These are phyloP conservation scores for Taxillus chinensis DNA, from an alignment of 164 flowering plant genomes.

Conservation along the genomic window DNA sequence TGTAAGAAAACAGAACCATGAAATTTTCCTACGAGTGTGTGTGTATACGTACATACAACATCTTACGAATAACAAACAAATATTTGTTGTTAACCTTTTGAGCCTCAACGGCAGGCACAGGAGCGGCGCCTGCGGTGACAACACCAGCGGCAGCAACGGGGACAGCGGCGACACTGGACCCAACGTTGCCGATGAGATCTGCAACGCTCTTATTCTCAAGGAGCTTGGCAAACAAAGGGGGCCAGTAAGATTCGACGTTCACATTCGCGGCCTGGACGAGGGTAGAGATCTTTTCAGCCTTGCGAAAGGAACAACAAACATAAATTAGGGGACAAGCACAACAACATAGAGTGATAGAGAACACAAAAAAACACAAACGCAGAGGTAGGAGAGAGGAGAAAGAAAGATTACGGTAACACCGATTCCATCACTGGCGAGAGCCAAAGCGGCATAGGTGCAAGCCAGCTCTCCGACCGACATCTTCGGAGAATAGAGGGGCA, in stretches of 20 bases:
- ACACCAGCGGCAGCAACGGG: constrained; percentile 9
- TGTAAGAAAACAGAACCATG: no score
- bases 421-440: constrained; percentile 33
- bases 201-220: constrained; percentile 16
- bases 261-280: constrained; percentile 17
- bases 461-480: constrained; percentile 30
- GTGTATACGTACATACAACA: no score
- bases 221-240: constrained; percentile 21
- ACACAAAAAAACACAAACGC: not conserved
- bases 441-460: constrained; percentile 26
- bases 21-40: no score
- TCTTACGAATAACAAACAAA: no score
- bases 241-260: constrained; percentile 15
- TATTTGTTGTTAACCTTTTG: constrained; percentile 13
- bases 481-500: not conserved
- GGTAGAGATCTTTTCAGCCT: constrained; percentile 21
- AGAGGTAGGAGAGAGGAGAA: not conserved
- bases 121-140: constrained; percentile 6
- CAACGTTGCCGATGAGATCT: constrained; percentile 15
- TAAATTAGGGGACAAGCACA: no score
- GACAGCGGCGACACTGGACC: constrained; percentile 18
- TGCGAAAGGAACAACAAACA: not conserved
- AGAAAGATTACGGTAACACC: constrained; percentile 28
- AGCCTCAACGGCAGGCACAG: constrained; percentile 13
- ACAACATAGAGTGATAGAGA: not conserved